phyloP scores from a whole-genome alignment of 495 filamentous ascomycete species.

The Aspergillus haitiensis region DNA sequence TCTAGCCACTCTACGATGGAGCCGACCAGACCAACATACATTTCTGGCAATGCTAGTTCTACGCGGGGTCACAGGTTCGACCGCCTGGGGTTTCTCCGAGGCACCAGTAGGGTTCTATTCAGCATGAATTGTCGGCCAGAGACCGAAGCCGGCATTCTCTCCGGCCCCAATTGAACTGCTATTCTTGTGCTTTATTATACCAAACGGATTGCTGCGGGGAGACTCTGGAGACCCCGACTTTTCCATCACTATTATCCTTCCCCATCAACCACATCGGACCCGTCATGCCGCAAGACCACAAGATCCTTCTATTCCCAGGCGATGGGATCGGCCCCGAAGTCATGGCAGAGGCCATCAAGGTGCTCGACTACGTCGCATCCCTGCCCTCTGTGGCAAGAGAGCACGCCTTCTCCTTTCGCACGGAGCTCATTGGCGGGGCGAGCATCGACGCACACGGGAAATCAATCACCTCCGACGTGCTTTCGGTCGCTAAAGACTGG shows the following conservation, averaged over 20 bases:
- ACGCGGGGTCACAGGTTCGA: too few relatives aligned
- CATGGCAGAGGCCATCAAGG: conserved; percentile 52
- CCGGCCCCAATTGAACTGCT: too few relatives aligned
- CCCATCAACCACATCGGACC: neutral
- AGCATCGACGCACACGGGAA: conserved; percentile 49
- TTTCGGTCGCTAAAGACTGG: conserved; percentile 42
- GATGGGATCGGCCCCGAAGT: conserved; percentile 59
- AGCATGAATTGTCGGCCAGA: too few relatives aligned
- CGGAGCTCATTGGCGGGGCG: conserved; percentile 50
- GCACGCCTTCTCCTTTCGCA: conserved; percentile 27
- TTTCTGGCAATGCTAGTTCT: too few relatives aligned
- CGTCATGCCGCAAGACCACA: conserved; percentile 29
- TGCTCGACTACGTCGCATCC: conserved; percentile 48
- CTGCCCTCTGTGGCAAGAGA: conserved; percentile 35
- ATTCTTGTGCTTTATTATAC: too few relatives aligned
- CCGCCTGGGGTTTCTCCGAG: too few relatives aligned
- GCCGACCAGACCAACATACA: too few relatives aligned
- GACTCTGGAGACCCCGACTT: too few relatives aligned
- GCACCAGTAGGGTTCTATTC: too few relatives aligned
- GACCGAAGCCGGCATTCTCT: too few relatives aligned
- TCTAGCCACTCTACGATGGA: too few relatives aligned
- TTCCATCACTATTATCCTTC: neutral
- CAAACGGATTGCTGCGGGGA: too few relatives aligned
- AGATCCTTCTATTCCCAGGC: conserved; percentile 54
- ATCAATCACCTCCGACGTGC: conserved; percentile 42